Base-by-base conservation (phyloP, 176 grass and related monocot species). In the Cenchrus americanus region DNA sequence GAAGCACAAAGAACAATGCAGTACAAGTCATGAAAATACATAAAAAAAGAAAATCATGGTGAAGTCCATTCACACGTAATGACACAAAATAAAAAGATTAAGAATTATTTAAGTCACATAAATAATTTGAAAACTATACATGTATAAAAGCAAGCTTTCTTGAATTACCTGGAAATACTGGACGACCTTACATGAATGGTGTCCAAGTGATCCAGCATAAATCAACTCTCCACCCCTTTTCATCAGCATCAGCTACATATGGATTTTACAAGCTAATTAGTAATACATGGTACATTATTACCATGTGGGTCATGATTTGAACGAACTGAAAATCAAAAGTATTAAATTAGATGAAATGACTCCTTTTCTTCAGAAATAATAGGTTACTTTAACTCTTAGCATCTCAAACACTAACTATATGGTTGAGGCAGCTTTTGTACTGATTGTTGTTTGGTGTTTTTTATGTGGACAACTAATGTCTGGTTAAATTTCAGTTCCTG, bases 161-260 rank as follows among this genome's bases (percentile, higher is more conserved):
- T 69, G 41, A 84, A 44, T 92, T 86, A 79, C 94, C 94, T 94
- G 87, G 52, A 97, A 97, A 88, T 97, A 97, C 68, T 90, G 27
- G 63, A 97, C 90, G 58, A 97, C 66, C 63, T 86, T 84, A 80
- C 85, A 89, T 0, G 94, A 97, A 42, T 92, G 85, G 32, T 75
- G 57, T 76, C 94, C 94, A 72, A 94, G 71, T 4, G 85, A 66
- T 37, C 94, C 94, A n/a, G 82, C 77, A 51, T 97, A 97, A 44
- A 94, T 97, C 66, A 97, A 85, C 44, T 97, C 60, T 84, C 94
- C 94, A 67, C 94, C 94, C 49, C 87, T 94, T 94, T 90, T 97
- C 91, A 97, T 94, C 26, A 97, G 62, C 86, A 97, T 76, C 21
- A 97, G 37, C 94, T 97, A 66, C 32, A 76, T 63, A 43, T 57